phyloP scores from a whole-genome alignment of 2,329 filamentous ascomycete species.

The Madurella mycetomatis region DNA sequence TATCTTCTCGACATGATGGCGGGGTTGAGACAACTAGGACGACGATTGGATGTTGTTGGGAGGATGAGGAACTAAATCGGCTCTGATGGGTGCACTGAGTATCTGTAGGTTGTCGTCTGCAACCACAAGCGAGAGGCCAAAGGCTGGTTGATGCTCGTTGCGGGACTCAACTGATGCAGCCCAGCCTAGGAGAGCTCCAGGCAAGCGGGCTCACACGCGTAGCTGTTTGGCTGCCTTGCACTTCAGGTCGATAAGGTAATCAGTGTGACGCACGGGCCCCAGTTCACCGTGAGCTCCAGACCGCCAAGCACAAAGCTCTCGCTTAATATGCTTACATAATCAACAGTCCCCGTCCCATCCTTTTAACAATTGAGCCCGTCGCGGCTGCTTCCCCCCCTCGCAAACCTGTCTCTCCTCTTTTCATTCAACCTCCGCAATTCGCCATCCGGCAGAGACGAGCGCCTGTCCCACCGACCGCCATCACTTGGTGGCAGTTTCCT shows the following conservation, averaged over 20 bases:
- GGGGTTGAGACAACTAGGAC: not conserved
- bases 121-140: not conserved
- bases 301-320: constrained; percentile 3
- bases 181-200: constrained; percentile 38
- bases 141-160: constrained; percentile 22
- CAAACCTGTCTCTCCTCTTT: constrained; percentile 23
- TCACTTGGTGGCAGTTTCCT: not conserved
- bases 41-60: not conserved
- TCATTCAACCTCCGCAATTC: constrained; percentile 27
- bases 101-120: not conserved
- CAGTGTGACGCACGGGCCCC: constrained; percentile 1
- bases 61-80: not conserved
- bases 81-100: not conserved
- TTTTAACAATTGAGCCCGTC: constrained; percentile 3
- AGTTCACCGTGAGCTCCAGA: not conserved
- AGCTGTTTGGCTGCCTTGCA: constrained; percentile 23
- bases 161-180: constrained; percentile 13
- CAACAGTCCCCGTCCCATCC: not conserved
- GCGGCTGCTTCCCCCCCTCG: constrained; percentile 11
- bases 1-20: constrained; percentile 85
- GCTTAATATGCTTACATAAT: constrained; percentile 17
- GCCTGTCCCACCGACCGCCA: not conserved
- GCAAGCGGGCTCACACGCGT: constrained; percentile 37
- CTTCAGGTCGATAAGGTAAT: constrained; percentile 5
- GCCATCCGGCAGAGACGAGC: constrained; percentile 12